Percentiles rank a stretch among this genome's conserved stretches.
phyloP scores from a whole-genome alignment of 306 rosid genomes.

The Cucumis sativus region Cucumber_9930_V3 NC_026657.2:35149001-35149500 shows the following conservation, averaged over 20 bases:
- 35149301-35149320: not conserved
- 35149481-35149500: not conserved
- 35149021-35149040: not conserved
- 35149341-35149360: not conserved
- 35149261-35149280: not conserved
- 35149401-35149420: not conserved
- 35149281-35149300: not conserved
- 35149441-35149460: not conserved
- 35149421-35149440: not conserved
- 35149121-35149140: constrained; percentile 12
- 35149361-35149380: not conserved
- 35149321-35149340: not conserved
- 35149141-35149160: constrained; percentile 20
- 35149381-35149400: not conserved
- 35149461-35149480: not conserved
- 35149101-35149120: not conserved
- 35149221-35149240: not conserved
- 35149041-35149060: not conserved
- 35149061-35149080: not conserved
- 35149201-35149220: not conserved
- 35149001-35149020: not conserved
- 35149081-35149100: not conserved
- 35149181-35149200: not conserved
- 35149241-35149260: not conserved
- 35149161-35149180: constrained; percentile 19